phyloP scores from a whole-genome alignment of 1,284 basidiomycete species.

The Cryptococcus hybrid region DNA sequence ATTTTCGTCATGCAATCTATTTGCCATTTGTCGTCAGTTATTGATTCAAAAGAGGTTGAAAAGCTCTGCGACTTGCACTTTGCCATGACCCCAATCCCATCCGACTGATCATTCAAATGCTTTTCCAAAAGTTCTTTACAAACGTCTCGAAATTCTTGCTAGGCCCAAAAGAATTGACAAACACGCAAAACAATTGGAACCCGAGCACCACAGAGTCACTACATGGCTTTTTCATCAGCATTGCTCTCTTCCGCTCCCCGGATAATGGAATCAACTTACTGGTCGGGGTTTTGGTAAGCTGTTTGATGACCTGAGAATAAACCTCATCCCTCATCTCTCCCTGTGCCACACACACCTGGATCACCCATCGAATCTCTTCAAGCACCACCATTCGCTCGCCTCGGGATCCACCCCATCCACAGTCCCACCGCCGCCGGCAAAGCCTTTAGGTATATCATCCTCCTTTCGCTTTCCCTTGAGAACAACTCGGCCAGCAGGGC shows the following conservation, averaged over 20 bases:
- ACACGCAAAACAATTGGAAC: constrained; percentile 85
- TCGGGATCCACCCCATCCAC: constrained; percentile 3
- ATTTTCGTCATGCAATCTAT: constrained; percentile 69
- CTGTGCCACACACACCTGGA: constrained; percentile 70
- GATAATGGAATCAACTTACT: constrained; percentile 54
- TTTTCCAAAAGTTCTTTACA: constrained; percentile 72
- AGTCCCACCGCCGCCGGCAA: constrained; percentile 5
- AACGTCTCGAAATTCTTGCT: constrained; percentile 86
- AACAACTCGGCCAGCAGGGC: constrained; percentile 4
- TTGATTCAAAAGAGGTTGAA: neutral
- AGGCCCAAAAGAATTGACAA: constrained; percentile 82
- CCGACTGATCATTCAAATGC: constrained; percentile 59
- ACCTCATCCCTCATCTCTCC: constrained; percentile 86
- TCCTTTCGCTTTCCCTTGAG: constrained; percentile 10
- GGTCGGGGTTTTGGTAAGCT: constrained; percentile 76
- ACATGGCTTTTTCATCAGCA: neutral
- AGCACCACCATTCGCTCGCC: constrained; percentile 54
- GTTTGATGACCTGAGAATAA: constrained; percentile 88
- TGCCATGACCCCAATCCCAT: constrained; percentile 80
- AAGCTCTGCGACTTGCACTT: constrained; percentile 56
- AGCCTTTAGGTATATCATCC: constrained; percentile 8
- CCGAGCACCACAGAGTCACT: constrained; percentile 82
- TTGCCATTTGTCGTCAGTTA: neutral
- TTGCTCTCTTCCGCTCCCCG: neutral
- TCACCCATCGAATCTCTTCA: constrained; percentile 82